phyloP scores from a whole-genome alignment of 140 eudicot genomes.

The Oenanthe javanica region DNA sequence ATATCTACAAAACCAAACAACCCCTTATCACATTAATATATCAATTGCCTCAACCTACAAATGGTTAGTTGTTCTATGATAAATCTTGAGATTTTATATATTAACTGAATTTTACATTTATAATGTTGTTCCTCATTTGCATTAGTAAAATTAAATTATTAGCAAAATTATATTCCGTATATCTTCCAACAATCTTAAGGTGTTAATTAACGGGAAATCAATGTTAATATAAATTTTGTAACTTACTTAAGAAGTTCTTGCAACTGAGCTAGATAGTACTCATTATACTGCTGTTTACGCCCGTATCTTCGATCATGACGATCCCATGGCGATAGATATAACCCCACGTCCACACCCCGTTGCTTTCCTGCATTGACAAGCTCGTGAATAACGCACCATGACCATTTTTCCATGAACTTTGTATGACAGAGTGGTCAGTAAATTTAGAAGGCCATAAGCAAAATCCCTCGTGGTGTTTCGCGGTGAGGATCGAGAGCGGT shows the following conservation, averaged over 20 bases:
- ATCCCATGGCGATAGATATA: conserved; percentile 94
- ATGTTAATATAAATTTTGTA: neutral
- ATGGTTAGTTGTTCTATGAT: neutral
- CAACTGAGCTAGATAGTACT: conserved; percentile 77
- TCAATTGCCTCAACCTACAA: neutral
- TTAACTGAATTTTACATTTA: neutral
- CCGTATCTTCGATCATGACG: conserved; percentile 86
- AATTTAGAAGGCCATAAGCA: conserved; percentile 90
- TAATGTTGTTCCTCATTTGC: neutral
- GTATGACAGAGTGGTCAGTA: conserved; percentile 71
- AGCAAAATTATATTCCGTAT: neutral
- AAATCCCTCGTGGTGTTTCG: conserved; percentile 93
- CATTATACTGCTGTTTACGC: conserved; percentile 43
- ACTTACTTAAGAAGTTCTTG: conserved; percentile 82
- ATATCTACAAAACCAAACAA: conserved; percentile 32
- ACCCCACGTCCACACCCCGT: conserved; percentile 63
- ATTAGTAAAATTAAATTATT: too few relatives aligned
- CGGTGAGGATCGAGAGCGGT: conserved; percentile 58
- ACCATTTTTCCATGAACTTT: conserved; percentile 67
- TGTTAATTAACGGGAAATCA: neutral
- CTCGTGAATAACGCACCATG: conserved; percentile 67
- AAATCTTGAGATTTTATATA: neutral
- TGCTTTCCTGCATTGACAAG: conserved; percentile 43
- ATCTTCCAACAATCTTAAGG: too few relatives aligned
- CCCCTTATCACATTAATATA: neutral